Base-by-base conservation (phyloP, 345 rosid species). In the Citrus sp. region DNA sequence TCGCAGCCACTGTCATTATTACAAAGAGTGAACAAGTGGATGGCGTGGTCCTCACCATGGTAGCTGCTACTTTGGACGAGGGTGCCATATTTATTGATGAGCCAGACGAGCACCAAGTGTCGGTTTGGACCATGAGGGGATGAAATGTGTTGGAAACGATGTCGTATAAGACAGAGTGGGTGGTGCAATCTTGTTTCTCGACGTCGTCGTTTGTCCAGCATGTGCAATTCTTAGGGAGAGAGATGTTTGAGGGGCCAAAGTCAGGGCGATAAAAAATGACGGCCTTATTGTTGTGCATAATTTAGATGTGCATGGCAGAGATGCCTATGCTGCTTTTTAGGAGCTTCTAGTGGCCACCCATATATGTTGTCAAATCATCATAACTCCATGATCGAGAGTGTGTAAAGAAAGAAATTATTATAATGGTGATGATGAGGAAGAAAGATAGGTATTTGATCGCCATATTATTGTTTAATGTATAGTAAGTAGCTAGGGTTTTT, bases 291-390 rank as follows among this genome's bases (percentile, higher is more conserved):
- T 90, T 83, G 21, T 82, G 82, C 72, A 91, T 89, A 40, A 91
- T 78, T 67, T 92, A 93, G 87, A 91, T 90, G 88, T 94, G 95
- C 98, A 92, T 90, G 75, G 95, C 91, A n/a, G 93, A 94, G 75
- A 94, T 70, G 78, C 98, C 96, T 59, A 89, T 80, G 89, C 87
- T 91, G 58, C 83, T 78, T 62, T 78, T 81, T 28, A 88, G 82
- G 19, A 87, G 78, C n/a, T 78, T 78, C 92, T 92, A 88, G 38
- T 55, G n/a, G 10, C 89, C 91, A 6, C 80, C 84, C 35, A 14
- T 27, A 13, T 13, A 3, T 8, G 35, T 28, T 0, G 22, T 28
- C 21, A 9, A 7, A 13, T 28, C 8, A 6, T 63, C 18, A 4
- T 25, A 8, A 24, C 30, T 60, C 16, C 14, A 0, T 5, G 68